Percentiles rank a stretch among this genome's conserved stretches.
Evolutionary conservation across 108 stramenopile genomes (phyloP).

Genomic region (Nannochloropsis gaditana): DNA sequence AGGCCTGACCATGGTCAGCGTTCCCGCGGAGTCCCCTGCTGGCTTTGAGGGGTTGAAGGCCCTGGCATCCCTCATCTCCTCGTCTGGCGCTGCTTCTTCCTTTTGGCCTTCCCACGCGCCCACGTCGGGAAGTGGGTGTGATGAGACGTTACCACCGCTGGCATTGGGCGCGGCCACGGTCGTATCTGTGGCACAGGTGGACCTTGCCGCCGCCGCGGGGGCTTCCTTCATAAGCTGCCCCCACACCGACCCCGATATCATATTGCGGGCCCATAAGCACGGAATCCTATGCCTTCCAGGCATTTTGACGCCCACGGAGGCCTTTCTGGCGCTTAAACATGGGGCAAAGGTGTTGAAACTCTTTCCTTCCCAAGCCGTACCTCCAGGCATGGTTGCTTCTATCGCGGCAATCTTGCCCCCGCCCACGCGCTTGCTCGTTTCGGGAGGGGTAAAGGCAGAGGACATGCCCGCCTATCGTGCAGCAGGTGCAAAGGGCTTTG

Average conservation of each 20-base stretch:
- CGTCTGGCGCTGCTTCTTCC: background rate
- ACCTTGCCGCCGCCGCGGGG: background rate
- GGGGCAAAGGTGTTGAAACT: background rate
- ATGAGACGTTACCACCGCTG: background rate
- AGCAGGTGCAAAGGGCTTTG: background rate
- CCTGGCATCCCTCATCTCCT: background rate
- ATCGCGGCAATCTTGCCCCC: background rate
- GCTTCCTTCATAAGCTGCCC: background rate
- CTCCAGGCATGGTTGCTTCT: background rate
- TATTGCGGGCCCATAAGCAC: background rate
- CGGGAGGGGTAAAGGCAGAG: slow-evolving; percentile 3
- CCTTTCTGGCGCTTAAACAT: background rate
- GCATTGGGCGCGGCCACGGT: slow-evolving; percentile 1
- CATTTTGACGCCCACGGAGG: background rate
- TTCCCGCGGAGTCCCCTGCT: background rate
- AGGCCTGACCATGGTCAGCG: slow-evolving; percentile 17
- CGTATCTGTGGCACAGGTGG: background rate
- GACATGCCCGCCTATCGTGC: background rate
- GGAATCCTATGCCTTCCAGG: background rate
- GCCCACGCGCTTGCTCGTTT: background rate
- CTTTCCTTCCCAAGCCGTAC: background rate
- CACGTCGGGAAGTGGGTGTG: too few relatives aligned
- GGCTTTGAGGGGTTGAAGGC: background rate
- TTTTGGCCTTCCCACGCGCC: background rate
- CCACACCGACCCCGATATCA: background rate